Evolutionary conservation across 306 rosid species (phyloP), one percentile per base, ranked within the genome.

Genomic region (Vigna unguiculata): DNA sequence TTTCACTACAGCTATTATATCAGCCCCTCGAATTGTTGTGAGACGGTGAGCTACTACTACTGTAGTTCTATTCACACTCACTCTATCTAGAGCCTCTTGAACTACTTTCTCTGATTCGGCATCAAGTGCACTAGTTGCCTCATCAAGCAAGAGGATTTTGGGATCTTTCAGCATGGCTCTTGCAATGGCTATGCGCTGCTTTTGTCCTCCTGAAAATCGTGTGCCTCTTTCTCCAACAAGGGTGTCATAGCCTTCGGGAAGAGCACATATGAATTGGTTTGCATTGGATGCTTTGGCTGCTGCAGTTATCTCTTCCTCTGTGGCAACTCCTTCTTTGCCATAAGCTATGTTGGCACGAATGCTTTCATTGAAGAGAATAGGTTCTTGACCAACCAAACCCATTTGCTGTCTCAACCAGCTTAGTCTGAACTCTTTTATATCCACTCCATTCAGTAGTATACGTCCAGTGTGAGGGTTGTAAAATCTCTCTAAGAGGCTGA

Each of bases 301-400:
- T 70, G 80, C 86, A 3, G 87, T 69, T 65, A 92, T 89, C 82
- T 95, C 97, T 52, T 92, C 97, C 32, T 89, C 91, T 0, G 87
- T 84, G 7, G 85, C 87, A 6, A 71, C 79, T 21, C 77, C 93
- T 6, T 61, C 81, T 75, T 86, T 95, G 52, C 97, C 89, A 49
- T 92, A 92, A 22, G 96, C 92, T 66, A 92, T 92, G 92, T 95
- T 95, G 43, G 61, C 40, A 0, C 92, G 89, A 34, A 95, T 90
- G 54, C 91, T 88, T 74, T 90, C 93, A 10, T 92, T 90, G 89
- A 95, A 95, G 38, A 95, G 94, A 38, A 92, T 64, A 0, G 97
- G 98, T 71, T 92, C 98, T 81, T 92, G 98, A 62, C 98, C 88
- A 6, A 95, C 98, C 81, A 95, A 85, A 0, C 98, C 98, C 84